Evolutionary conservation across 345 rosid species (phyloP).

Genomic region (Arabidopsis arenosa): DNA sequence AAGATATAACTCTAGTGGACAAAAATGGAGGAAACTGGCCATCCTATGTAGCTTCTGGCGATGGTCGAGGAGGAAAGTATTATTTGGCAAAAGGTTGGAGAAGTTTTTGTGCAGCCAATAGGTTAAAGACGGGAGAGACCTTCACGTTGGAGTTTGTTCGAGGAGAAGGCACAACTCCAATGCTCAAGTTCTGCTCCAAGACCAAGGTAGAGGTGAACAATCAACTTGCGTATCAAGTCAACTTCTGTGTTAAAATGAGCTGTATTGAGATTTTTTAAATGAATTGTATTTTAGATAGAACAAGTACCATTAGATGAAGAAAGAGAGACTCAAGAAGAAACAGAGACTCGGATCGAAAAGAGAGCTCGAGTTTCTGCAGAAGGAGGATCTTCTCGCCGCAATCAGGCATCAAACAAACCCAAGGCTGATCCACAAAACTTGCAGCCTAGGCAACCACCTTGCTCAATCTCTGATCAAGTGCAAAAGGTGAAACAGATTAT

Average conservation of each 20-base stretch:
- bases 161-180: conserved; percentile 13
- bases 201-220: neutral
- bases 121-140: neutral
- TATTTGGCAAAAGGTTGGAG: conserved; percentile 11
- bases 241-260: no score
- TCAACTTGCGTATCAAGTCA: no score
- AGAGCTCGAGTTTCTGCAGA: conserved; percentile 5
- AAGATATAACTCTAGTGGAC: conserved; percentile 16
- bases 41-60: neutral
- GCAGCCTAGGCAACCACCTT: neutral
- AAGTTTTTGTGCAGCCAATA: conserved; percentile 8
- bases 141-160: conserved; percentile 21
- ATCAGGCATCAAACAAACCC: neutral
- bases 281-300: no score
- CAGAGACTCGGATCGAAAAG: neutral
- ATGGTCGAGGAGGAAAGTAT: neutral
- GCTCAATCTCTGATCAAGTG: conserved; percentile 1
- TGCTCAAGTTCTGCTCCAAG: conserved; percentile 17
- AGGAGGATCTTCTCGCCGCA: neutral
- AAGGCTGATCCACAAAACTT: conserved; percentile 1
- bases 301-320: no score
- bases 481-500: conserved; percentile 21
- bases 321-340: neutral
- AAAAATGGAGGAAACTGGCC: conserved; percentile 16
- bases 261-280: no score